Percentiles rank a stretch among this genome's conserved stretches.
Evolutionary conservation across 31 red algal species (phyloP).

Genomic region (Asparagopsis taxiformis): DNA sequence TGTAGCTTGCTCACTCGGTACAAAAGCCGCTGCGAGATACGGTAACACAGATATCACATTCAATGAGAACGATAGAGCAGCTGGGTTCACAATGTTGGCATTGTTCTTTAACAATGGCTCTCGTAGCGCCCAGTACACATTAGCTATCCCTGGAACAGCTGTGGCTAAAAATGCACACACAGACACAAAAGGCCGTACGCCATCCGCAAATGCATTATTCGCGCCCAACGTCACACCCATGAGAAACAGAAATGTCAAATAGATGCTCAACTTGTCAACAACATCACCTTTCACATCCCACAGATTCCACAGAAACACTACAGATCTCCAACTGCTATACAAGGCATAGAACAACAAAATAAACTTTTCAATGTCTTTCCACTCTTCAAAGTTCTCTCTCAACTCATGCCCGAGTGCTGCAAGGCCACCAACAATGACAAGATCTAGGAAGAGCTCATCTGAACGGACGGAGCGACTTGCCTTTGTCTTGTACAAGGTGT

Average conservation of each 20-base stretch:
- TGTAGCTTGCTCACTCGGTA: neutral
- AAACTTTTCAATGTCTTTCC: constrained; percentile 35
- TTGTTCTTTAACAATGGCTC: constrained; percentile 13
- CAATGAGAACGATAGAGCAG: neutral
- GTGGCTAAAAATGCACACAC: constrained; percentile 26
- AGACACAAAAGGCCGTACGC: constrained; percentile 13
- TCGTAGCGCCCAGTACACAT: neutral
- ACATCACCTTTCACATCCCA: constrained; percentile 26
- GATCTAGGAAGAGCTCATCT: constrained; percentile 46
- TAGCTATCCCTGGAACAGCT: neutral
- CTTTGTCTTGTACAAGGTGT: constrained; percentile 10
- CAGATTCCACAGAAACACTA: constrained; percentile 44
- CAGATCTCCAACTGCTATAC: constrained; percentile 18
- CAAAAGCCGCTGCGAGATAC: constrained; percentile 43
- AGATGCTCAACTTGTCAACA: constrained; percentile 20
- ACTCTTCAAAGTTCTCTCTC: constrained; percentile 35
- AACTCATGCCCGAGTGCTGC: constrained; percentile 58
- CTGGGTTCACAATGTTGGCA: constrained; percentile 17
- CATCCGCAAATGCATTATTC: constrained; percentile 18
- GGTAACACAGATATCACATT: constrained; percentile 12
- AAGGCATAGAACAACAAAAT: constrained; percentile 42
- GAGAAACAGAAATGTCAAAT: constrained; percentile 21
- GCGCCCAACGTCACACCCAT: constrained; percentile 34
- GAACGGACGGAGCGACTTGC: constrained; percentile 5
- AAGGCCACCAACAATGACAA: constrained; percentile 35